Percentiles rank a stretch among this genome's conserved stretches.
Conservation (phyloP, 768 basidiomycete genomes). For the Boletus pseudopeckii region DNA sequence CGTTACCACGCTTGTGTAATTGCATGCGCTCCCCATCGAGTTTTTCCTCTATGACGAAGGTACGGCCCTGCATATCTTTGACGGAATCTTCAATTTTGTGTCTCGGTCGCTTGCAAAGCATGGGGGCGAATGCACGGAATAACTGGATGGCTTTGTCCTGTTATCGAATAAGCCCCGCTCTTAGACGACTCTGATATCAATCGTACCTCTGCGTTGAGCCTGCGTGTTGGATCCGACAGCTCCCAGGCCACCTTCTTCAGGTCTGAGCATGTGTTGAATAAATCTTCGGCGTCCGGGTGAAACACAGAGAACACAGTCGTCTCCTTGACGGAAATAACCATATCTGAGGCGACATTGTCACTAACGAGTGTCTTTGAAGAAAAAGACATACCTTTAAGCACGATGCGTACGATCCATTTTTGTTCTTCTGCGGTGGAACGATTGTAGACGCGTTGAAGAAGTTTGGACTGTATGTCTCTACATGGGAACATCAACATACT, state of each 20-base stretch:
- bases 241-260: slow-evolving; percentile 91
- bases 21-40: slow-evolving; percentile 97
- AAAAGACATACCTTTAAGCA: slow-evolving; percentile 72
- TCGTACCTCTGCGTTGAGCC: slow-evolving; percentile 58
- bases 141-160: slow-evolving; percentile 84
- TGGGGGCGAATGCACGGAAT: slow-evolving; percentile 87
- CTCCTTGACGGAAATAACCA: slow-evolving; percentile 91
- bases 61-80: slow-evolving; percentile 72
- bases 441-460: slow-evolving; percentile 75
- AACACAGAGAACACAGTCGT: slow-evolving; percentile 88
- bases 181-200: too few relatives aligned
- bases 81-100: slow-evolving; percentile 79
- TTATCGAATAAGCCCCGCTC: slow-evolving; percentile 3
- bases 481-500: slow-evolving; percentile 7
- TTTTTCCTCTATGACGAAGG: slow-evolving; percentile 95
- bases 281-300: slow-evolving; percentile 89
- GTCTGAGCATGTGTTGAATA: slow-evolving; percentile 97
- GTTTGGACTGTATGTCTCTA: slow-evolving; percentile 73
- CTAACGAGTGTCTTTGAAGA: neutral
- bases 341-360: slow-evolving; percentile 48
- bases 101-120: slow-evolving; percentile 89
- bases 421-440: slow-evolving; percentile 84
- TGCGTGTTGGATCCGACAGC: slow-evolving; percentile 69
- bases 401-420: slow-evolving; percentile 93
- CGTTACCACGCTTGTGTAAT: slow-evolving; percentile 86